Percentiles rank a stretch among this genome's conserved stretches.
phyloP scores from a whole-genome alignment of 805 yeast species.

The Nakazawaea peltata region DNA sequence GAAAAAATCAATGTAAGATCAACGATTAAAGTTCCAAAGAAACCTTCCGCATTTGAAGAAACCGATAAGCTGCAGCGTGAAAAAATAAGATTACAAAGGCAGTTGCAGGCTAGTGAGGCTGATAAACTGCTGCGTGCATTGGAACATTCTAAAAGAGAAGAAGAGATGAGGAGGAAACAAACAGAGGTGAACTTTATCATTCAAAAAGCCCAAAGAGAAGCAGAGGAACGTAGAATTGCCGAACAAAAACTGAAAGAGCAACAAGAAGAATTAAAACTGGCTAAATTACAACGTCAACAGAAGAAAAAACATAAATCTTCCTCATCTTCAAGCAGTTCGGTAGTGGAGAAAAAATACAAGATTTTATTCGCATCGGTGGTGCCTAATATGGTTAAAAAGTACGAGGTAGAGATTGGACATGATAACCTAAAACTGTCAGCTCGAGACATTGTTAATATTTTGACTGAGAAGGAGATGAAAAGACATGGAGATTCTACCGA shows the following conservation, averaged over 20 bases:
- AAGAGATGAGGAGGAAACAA: slow-evolving; percentile 4
- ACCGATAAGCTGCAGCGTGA: slow-evolving; percentile 5
- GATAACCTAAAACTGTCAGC: slow-evolving; percentile 74
- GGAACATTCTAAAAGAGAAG: slow-evolving; percentile 27
- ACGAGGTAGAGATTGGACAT: slow-evolving; percentile 59
- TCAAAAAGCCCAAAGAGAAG: slow-evolving; percentile 5
- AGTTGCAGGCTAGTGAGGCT: slow-evolving; percentile 13
- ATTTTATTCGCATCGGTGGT: slow-evolving; percentile 59
- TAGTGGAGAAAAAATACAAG: slow-evolving; percentile 17
- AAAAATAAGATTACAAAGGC: slow-evolving; percentile 2
- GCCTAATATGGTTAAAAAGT: slow-evolving; percentile 69
- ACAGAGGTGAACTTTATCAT: slow-evolving; percentile 8
- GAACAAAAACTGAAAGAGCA: slow-evolving; percentile 14
- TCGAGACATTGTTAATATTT: slow-evolving; percentile 60
- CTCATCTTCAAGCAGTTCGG: neutral
- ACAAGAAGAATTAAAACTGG: slow-evolving; percentile 6
- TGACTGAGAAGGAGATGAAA: slow-evolving; percentile 63
- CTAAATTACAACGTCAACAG: slow-evolving; percentile 23
- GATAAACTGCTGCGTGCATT: slow-evolving; percentile 26
- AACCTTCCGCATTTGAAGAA: slow-evolving; percentile 2
- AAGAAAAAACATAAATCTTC: slow-evolving; percentile 15
- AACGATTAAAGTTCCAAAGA: neutral
- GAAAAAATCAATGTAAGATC: neutral
- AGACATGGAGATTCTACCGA: slow-evolving; percentile 26
- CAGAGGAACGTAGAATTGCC: slow-evolving; percentile 9